Evolutionary conservation across 176 grass and related monocot genomes (phyloP).

Genomic region (Oryza nivara): DNA sequence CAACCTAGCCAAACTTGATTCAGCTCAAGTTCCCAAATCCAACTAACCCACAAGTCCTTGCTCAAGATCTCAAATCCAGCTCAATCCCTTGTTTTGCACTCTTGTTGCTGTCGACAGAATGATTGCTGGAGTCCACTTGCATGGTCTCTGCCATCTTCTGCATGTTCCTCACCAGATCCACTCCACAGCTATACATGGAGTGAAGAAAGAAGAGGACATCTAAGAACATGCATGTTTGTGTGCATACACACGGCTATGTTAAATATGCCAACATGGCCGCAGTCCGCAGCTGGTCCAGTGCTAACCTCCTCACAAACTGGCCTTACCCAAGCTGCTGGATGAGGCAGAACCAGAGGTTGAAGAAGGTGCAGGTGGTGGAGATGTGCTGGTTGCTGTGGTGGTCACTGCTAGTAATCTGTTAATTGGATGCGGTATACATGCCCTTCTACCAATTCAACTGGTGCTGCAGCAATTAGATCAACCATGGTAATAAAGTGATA

Average conservation of each 20-base stretch:
- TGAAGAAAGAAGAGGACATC: background rate
- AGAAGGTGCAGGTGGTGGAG: no score
- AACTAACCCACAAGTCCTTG: background rate
- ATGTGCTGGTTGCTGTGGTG: background rate
- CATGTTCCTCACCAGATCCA: background rate
- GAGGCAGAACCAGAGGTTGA: no score
- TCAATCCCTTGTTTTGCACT: background rate
- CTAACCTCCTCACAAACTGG: background rate
- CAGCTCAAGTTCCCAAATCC: background rate
- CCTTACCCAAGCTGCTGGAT: background rate
- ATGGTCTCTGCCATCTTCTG: background rate
- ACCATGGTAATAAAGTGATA: background rate
- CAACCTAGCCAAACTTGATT: slow-evolving; percentile 24
- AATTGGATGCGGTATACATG: background rate
- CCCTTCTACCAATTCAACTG: background rate
- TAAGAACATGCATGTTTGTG: background rate
- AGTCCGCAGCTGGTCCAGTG: background rate
- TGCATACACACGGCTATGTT: background rate
- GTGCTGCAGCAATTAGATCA: background rate
- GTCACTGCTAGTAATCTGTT: background rate
- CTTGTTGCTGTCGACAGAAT: background rate
- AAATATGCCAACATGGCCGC: no score
- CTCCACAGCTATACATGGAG: background rate
- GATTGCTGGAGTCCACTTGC: background rate
- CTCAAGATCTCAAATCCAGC: background rate